A percentile compares a stretch with the other conserved stretches of the same genome.
Conservation (phyloP, 306 rosid genomes). For the Dalbergia cochinchinensis region DNA sequence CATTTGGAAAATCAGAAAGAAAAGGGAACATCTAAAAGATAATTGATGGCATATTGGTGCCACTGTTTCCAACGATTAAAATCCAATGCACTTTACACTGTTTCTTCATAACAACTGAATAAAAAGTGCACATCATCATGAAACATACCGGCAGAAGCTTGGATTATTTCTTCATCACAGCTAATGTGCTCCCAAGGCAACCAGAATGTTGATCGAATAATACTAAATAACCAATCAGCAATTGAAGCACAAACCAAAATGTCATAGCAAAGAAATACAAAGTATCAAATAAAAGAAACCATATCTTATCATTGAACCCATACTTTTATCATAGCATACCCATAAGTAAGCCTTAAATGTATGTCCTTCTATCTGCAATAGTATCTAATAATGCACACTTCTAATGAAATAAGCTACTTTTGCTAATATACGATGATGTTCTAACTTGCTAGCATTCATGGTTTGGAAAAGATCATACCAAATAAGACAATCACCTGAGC, state of each 20-base stretch:
- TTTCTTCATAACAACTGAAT: conserved; percentile 20
- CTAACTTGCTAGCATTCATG: conserved; percentile 42
- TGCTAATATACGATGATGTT: conserved; percentile 6
- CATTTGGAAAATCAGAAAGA: conserved; percentile 22
- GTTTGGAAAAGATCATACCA: conserved; percentile 43
- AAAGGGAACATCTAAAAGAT: conserved; percentile 22
- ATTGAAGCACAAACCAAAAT: conserved; percentile 42
- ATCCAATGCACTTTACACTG: conserved; percentile 12
- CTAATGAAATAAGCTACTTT: conserved; percentile 33
- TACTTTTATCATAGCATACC: not conserved
- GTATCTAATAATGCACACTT: not conserved
- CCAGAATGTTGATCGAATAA: conserved; percentile 78
- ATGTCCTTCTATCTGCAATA: conserved; percentile 5
- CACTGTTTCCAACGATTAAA: conserved; percentile 14
- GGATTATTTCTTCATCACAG: conserved; percentile 98
- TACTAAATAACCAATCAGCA: conserved; percentile 33
- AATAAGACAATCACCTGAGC: conserved; percentile 82
- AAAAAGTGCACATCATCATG: not conserved
- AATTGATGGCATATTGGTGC: conserved; percentile 6
- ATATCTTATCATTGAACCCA: not conserved
- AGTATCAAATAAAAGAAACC: conserved; percentile 25
- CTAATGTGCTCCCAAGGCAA: conserved; percentile 89
- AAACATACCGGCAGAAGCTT: conserved; percentile 82
- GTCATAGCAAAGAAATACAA: not conserved
- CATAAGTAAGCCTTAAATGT: not conserved